Conservation (phyloP, 164 flowering plant species). For the Kalanchoe fedtschenkoi region DNA sequence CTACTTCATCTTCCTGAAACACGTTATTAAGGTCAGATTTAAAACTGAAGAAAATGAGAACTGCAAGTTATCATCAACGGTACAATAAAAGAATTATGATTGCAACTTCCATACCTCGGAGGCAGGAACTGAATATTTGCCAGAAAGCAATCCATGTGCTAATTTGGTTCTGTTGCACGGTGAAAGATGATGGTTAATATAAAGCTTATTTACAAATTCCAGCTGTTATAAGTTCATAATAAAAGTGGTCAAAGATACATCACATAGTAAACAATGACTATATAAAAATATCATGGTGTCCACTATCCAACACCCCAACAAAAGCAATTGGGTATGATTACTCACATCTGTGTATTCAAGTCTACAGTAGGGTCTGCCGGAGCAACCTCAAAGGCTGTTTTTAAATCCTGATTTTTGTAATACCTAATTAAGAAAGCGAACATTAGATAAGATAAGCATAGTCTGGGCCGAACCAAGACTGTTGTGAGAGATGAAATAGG, state of each 20-base stretch:
- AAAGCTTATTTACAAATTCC: too few relatives aligned
- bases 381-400: slow-evolving; percentile 58
- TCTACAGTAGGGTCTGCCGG: slow-evolving; percentile 98
- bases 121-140: slow-evolving; percentile 71
- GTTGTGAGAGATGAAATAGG: neutral
- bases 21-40: slow-evolving; percentile 4
- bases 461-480: neutral
- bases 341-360: slow-evolving; percentile 89
- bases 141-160: slow-evolving; percentile 92
- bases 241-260: neutral
- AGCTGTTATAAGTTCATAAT: too few relatives aligned
- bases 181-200: too few relatives aligned
- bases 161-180: slow-evolving; percentile 74
- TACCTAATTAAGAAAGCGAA: slow-evolving; percentile 33
- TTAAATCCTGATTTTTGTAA: slow-evolving; percentile 47
- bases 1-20: slow-evolving; percentile 35
- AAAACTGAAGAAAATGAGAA: neutral
- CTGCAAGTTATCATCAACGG: neutral
- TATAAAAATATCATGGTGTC: neutral
- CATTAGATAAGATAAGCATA: neutral
- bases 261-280: neutral
- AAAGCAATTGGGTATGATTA: slow-evolving; percentile 27
- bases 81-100: slow-evolving; percentile 1
- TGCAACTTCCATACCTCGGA: slow-evolving; percentile 38
- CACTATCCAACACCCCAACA: neutral